Conservation (phyloP, 2,329 filamentous ascomycete genomes). For the Sclerotinia sclerotiorum region DNA sequence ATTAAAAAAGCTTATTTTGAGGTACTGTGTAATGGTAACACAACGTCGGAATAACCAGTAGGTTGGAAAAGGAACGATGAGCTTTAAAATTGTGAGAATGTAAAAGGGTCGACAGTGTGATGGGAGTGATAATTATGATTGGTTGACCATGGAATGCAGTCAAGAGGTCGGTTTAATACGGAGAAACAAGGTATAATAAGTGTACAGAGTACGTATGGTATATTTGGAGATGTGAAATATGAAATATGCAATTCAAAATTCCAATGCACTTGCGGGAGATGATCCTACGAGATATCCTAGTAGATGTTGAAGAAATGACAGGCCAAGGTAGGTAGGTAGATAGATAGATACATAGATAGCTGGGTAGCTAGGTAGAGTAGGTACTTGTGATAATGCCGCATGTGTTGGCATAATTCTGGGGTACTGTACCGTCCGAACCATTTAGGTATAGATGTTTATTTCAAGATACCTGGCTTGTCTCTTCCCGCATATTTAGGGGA, state of each 20-base stretch:
- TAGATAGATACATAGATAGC: too few species aligned
- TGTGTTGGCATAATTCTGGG: constrained; percentile 7
- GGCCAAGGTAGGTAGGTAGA: background rate
- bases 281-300: background rate
- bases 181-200: background rate
- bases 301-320: background rate
- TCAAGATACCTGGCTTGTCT: constrained; percentile 4
- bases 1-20: constrained; percentile 17
- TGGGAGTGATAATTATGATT: background rate
- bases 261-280: background rate
- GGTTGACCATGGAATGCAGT: background rate
- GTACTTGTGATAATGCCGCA: background rate
- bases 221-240: background rate
- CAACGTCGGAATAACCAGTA: background rate
- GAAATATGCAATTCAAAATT: too few species aligned
- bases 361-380: background rate
- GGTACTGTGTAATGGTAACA: constrained; percentile 4
- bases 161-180: background rate
- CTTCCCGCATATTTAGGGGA: background rate
- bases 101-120: constrained; percentile 3
- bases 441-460: background rate
- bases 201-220: background rate
- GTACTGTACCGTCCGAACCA: constrained; percentile 1
- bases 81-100: background rate
- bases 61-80: background rate